Conservation (phyloP, 2,329 filamentous ascomycete genomes). For the Macrophomina phaseolina region DNA sequence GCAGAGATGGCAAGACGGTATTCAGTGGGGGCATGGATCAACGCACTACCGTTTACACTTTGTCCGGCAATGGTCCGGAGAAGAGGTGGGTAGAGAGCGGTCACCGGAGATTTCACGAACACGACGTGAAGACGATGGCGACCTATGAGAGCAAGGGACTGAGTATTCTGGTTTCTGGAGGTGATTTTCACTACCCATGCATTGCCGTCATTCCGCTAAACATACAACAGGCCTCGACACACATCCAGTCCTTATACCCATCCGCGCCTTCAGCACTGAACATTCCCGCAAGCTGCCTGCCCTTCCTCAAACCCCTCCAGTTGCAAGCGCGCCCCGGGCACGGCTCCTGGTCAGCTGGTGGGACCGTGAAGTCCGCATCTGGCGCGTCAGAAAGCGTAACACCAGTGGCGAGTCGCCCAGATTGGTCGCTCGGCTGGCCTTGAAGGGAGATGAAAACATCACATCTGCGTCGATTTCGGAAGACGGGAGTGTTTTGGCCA, state of each 20-base stretch:
- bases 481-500: conserved; percentile 75
- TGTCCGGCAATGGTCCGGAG: conserved; percentile 45
- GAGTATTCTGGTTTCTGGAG: conserved; percentile 90
- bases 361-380: conserved; percentile 85
- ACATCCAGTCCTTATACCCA: conserved; percentile 78
- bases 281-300: conserved; percentile 82
- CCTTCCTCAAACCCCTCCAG: conserved; percentile 77
- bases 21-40: conserved; percentile 93
- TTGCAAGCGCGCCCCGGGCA: conserved; percentile 74
- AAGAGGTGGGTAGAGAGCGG: conserved; percentile 79
- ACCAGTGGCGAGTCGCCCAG: conserved; percentile 50
- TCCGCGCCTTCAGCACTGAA: conserved; percentile 78
- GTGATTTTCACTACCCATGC: conserved; percentile 54
- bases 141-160: conserved; percentile 83
- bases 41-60: conserved; percentile 81
- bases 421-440: conserved; percentile 46
- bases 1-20: conserved; percentile 78
- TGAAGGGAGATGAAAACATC: conserved; percentile 76
- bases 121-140: conserved; percentile 95
- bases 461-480: conserved; percentile 73
- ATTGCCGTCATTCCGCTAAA: conserved; percentile 37
- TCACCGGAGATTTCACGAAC: conserved; percentile 84
- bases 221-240: conserved; percentile 75
- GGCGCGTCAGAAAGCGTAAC: conserved; percentile 65
- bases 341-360: conserved; percentile 89